These are phyloP conservation scores for Exophiala sideris DNA, from an alignment of 2,329 filamentous ascomycete species.

Conservation along the genomic window DNA sequence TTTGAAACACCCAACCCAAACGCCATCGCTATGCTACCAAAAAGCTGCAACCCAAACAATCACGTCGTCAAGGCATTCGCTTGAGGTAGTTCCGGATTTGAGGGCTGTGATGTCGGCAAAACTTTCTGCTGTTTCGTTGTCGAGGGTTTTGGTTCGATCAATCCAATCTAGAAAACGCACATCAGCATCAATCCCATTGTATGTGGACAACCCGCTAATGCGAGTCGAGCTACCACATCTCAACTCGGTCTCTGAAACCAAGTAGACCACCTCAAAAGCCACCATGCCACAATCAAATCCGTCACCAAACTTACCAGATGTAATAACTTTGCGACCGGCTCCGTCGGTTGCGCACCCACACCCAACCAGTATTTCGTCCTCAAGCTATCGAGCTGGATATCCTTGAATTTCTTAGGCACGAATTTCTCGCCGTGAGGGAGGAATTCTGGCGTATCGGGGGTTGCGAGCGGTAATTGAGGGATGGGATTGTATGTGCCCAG, in stretches of 20 bases:
- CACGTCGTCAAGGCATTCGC: no score
- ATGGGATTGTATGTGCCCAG: slow-evolving; percentile 66
- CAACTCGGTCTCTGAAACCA: no score
- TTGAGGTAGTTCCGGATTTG: background rate
- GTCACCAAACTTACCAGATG: slow-evolving; percentile 61
- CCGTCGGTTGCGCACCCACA: slow-evolving; percentile 90
- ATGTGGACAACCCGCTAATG: no score
- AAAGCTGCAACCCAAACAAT: no score
- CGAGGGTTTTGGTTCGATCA: slow-evolving; percentile 24
- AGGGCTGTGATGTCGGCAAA: background rate
- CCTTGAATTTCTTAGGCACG: slow-evolving; percentile 74
- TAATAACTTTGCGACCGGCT: slow-evolving; percentile 82
- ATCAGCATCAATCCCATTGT: no score
- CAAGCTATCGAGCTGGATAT: slow-evolving; percentile 78
- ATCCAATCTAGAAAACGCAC: slow-evolving; percentile 19
- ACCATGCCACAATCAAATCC: background rate
- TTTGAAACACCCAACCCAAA: no score
- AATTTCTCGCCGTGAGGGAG: slow-evolving; percentile 40
- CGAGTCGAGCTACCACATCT: no score
- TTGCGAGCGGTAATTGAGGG: slow-evolving; percentile 48
- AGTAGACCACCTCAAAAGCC: no score
- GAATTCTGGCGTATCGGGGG: slow-evolving; percentile 19
- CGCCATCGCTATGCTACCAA: no score
- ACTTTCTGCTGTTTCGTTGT: slow-evolving; percentile 6
- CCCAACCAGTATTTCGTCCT: slow-evolving; percentile 94